phyloP scores from a whole-genome alignment of 1,139 yeast genomes.

The Yamadazyma aaseri region DNA sequence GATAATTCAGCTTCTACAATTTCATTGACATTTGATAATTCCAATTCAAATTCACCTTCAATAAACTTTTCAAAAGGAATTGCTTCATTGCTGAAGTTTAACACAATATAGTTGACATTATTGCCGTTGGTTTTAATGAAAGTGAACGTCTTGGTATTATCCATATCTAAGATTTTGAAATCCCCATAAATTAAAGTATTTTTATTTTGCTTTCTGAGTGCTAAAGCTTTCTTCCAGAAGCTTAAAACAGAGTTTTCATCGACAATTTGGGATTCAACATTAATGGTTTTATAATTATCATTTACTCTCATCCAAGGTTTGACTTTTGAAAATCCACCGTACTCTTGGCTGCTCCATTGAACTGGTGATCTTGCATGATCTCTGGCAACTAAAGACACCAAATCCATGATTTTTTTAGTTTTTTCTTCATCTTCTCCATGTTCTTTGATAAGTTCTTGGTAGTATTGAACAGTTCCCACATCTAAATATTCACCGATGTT shows the following conservation, averaged over 20 bases:
- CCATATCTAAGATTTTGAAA: slow-evolving; percentile 40
- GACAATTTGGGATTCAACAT: slow-evolving; percentile 42
- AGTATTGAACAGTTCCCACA: slow-evolving; percentile 43
- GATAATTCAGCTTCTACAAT: slow-evolving; percentile 21
- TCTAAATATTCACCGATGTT: slow-evolving; percentile 50
- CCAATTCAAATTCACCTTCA: slow-evolving; percentile 25
- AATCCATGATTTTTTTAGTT: slow-evolving; percentile 26
- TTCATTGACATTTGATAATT: slow-evolving; percentile 24
- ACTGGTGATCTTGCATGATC: slow-evolving; percentile 58
- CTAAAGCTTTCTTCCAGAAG: slow-evolving; percentile 44
- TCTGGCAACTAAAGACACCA: slow-evolving; percentile 38
- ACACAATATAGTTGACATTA: slow-evolving; percentile 34
- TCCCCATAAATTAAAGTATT: slow-evolving; percentile 47
- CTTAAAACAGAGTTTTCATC: slow-evolving; percentile 45
- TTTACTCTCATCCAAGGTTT: slow-evolving; percentile 55
- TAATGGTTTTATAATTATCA: slow-evolving; percentile 46
- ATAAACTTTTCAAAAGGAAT: slow-evolving; percentile 24
- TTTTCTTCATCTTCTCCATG: slow-evolving; percentile 29
- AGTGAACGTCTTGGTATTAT: slow-evolving; percentile 36
- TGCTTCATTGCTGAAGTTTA: slow-evolving; percentile 40
- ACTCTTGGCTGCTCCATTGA: slow-evolving; percentile 47
- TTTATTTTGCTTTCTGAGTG: slow-evolving; percentile 41
- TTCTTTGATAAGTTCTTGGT: slow-evolving; percentile 28
- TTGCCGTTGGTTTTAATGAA: slow-evolving; percentile 27
- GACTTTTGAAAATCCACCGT: slow-evolving; percentile 50